Conservation (phyloP, 305 asterid species). For the Fraxinus paxiana region DNA sequence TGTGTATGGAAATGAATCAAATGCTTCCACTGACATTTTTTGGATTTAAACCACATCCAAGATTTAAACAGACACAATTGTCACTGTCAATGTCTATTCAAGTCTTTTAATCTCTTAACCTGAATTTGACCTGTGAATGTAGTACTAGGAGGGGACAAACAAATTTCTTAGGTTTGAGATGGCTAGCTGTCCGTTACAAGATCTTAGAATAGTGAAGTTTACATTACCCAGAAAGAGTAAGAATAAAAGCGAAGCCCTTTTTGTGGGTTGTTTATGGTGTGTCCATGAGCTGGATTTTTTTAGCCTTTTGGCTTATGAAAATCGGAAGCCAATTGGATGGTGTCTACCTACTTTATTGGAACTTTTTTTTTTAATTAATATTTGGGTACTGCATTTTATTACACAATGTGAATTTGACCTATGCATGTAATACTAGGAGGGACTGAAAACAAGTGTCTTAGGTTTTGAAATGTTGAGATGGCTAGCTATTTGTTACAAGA, state of each 20-base stretch:
- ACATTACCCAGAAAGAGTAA: background rate
- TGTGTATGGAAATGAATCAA: background rate
- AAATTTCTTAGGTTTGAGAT: background rate
- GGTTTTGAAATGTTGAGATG: background rate
- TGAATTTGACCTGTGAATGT: background rate
- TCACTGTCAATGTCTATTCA: background rate
- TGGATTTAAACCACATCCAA: background rate
- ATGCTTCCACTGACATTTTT: background rate
- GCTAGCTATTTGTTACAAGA: background rate
- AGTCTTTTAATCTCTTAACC: background rate
- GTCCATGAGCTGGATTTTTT: background rate
- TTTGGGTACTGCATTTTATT: background rate
- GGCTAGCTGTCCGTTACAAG: background rate
- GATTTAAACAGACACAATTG: background rate
- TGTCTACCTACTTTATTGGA: background rate
- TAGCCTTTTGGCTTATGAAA: background rate
- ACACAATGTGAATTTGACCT: background rate
- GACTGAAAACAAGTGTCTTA: background rate
- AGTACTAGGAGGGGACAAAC: background rate
- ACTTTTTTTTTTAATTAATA: no score
- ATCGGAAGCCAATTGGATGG: background rate
- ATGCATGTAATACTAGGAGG: background rate
- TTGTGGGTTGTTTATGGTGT: background rate
- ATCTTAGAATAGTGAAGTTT: background rate
- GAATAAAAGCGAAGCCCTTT: background rate